Base-by-base conservation (phyloP, 805 yeast species). In the Pichia cephalocereana region DNA sequence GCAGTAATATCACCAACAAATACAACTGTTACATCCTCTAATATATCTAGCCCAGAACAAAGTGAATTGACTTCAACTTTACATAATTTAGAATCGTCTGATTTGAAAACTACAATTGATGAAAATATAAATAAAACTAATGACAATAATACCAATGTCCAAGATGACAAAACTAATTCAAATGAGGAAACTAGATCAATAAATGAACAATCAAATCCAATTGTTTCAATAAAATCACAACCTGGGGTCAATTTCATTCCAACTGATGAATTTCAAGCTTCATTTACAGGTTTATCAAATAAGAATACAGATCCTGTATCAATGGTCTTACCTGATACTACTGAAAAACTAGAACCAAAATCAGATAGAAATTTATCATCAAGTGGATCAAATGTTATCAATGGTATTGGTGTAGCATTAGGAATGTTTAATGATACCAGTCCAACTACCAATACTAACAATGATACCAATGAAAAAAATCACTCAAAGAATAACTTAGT, bases 241-340 rank as follows among this genome's bases (percentile, higher is more conserved):
- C 60, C 61, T 4, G 58, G 60, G 8, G 57, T 61, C 12, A 57
- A 56, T 18, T 56, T 62, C n/a, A 53, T 51, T 17, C 71, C 66
- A 40, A 56, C 59, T 7, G 63, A 64, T 10, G 67, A 63, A 43
- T 54, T 71, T 7, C 54, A 68, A 26, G 75, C 75, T 1, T 65
- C 65, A 28, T 70, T 71, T 56, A 67, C 74, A 0, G 71, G 71
- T 7, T 58, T 66, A 44, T 60, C 69, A 17, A 60, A 53, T 40
- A 52, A 53, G 27, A 47, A 50, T 36, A 46, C 48, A 8, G 53
- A 51, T 34, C 52, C 53, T 8, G 38, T 43, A 1, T 42, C 51
- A 32, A 49, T 46, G 28, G 46, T 48, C 38, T 38, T 47, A 23
- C 52, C 51, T 2, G 48, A 40, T 18, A 15, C 50, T 3, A 34